Base-by-base conservation (phyloP, 2,329 filamentous ascomycete genomes). In the Rhynchosporium graminicola region DNA sequence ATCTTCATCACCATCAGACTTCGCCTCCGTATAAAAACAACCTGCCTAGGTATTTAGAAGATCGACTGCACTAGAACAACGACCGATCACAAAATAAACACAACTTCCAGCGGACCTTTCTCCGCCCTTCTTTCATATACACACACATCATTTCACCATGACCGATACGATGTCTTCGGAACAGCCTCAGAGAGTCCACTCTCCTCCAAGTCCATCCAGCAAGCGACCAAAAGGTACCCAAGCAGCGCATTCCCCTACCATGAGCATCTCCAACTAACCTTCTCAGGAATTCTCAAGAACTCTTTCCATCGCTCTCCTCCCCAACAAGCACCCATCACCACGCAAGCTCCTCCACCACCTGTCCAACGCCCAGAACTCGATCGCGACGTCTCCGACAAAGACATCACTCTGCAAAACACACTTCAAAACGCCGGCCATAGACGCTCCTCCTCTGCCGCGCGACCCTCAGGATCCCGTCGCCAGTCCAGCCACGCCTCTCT, bases 251-350 rank as follows among this genome's bases (percentile, higher is more conserved):
- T 48, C 55, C 51, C 28, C 33, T 40, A 54, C 45, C 38, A 36
- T 15, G 54, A 46, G n/a, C 56, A 46, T 50, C 38, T 42, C 28
- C 51, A 57, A 50, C 62, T 58, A 40, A 66, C 52, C 40, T 8
- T n/a, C 4, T 20, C 69, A 97, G 94, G 94, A 69, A 98, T 98
- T 71, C 86, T 98, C 70, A 98, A 98, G 79, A 97, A 97, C 80
- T 88, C 90, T 55, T 91, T 83, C 65, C 87, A 83, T 63, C 84
- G 85, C 36, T 83, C 86, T 26, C 80, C 82, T 38, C 73, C 77
- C 28, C 75, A 79, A 15, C 76, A 76, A 66, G 73, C 76, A 26
- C 75, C 75, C 26, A 69, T 72, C 59, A 69, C 76, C 54, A 77
- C 75, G 65, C 84, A 75, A 69, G 83, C 72, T 72, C 73, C 70